Evolutionary conservation across 2,329 filamentous ascomycete species (phyloP).

Genomic region (Moelleriella libera): DNA sequence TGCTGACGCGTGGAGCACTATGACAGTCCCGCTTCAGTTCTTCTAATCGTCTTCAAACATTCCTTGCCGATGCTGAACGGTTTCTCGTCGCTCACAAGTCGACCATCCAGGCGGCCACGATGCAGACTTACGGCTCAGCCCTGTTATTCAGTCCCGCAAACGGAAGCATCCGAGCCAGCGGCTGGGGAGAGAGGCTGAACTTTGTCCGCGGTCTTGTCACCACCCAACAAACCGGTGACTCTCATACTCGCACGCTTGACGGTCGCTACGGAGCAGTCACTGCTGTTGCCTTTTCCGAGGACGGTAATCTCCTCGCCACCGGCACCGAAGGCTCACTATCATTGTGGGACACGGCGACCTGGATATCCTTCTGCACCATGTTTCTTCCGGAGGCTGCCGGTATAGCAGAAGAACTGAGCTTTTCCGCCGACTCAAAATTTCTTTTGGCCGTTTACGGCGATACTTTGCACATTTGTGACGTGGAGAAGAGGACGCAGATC

Average conservation of each 20-base stretch:
- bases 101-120: constrained; percentile 12
- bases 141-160: constrained; percentile 16
- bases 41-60: constrained; percentile 8
- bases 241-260: constrained; percentile 4
- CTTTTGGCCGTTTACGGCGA: constrained; percentile 5
- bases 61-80: constrained; percentile 11
- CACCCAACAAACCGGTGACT: constrained; percentile 5
- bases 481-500: constrained; percentile 3
- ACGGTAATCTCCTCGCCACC: constrained; percentile 4
- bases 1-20: neutral
- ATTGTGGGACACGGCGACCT: constrained; percentile 1
- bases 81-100: constrained; percentile 12
- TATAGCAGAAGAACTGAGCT: constrained; percentile 5
- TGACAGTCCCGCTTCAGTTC: neutral
- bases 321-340: constrained; percentile 5
- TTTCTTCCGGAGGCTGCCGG: constrained; percentile 4
- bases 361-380: constrained; percentile 3
- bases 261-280: constrained; percentile 5
- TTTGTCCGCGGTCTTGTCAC: constrained; percentile 7
- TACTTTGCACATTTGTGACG: constrained; percentile 4
- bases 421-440: constrained; percentile 4
- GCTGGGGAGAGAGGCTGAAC: constrained; percentile 6
- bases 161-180: constrained; percentile 8
- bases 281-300: constrained; percentile 5
- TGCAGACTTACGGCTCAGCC: constrained; percentile 19